Percentiles rank a stretch among this genome's conserved stretches.
Evolutionary conservation across 306 rosid genomes (phyloP).

Genomic region (Abrus pulchellus): DNA sequence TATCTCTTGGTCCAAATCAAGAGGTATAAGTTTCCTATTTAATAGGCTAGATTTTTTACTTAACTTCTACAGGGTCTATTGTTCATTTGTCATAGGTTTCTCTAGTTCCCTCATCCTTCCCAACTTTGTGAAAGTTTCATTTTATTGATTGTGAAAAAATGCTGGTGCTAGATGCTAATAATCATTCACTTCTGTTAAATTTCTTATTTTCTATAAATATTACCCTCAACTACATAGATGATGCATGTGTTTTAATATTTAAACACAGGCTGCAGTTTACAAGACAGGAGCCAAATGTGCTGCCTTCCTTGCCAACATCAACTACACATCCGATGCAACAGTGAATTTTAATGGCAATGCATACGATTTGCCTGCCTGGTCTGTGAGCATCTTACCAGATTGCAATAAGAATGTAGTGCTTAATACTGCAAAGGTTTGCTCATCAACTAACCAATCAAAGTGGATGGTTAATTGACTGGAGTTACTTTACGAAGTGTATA

Average conservation of each 20-base stretch:
- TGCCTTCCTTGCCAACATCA: slow-evolving; percentile 84
- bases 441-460: slow-evolving; percentile 24
- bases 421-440: slow-evolving; percentile 93
- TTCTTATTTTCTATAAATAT: slow-evolving; percentile 25
- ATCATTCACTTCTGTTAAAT: not conserved
- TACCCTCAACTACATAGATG: slow-evolving; percentile 3
- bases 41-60: slow-evolving; percentile 3
- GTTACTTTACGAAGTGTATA: not conserved
- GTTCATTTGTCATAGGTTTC: slow-evolving; percentile 1
- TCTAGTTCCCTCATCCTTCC: not conserved
- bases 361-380: slow-evolving; percentile 90
- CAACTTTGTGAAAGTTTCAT: slow-evolving; percentile 1
- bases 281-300: slow-evolving; percentile 71
- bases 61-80: not conserved
- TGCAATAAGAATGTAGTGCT: slow-evolving; percentile 87
- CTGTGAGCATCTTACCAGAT: slow-evolving; percentile 97
- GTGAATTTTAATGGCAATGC: slow-evolving; percentile 79
- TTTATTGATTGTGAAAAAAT: slow-evolving; percentile 23
- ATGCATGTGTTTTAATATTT: slow-evolving; percentile 25
- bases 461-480: slow-evolving; percentile 6
- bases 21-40: slow-evolving; percentile 62
- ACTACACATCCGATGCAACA: slow-evolving; percentile 67
- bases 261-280: slow-evolving; percentile 80
- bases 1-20: slow-evolving; percentile 72
- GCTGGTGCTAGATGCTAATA: not conserved